These are phyloP conservation scores for Lomentospora prolificans DNA, from an alignment of 2,329 filamentous ascomycete species.

Conservation along the genomic window DNA sequence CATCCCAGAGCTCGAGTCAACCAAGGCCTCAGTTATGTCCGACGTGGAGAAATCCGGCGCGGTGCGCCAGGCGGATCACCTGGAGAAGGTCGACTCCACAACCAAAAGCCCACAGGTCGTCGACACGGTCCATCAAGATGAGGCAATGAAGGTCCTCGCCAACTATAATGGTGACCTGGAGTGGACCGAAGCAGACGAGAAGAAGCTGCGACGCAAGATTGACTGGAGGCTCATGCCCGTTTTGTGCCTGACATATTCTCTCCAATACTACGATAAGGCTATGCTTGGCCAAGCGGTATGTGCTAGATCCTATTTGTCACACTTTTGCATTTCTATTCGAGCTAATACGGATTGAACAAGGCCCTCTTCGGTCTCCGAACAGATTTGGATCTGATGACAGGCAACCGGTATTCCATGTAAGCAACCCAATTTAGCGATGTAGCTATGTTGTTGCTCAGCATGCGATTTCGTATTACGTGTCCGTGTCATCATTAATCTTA, in stretches of 20 bases:
- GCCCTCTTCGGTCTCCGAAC: constrained; percentile 23
- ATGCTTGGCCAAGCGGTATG: constrained; percentile 42
- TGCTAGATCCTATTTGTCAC: too few relatives aligned
- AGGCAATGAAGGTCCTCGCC: constrained; percentile 27
- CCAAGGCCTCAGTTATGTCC: constrained; percentile 6
- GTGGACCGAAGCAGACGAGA: constrained; percentile 30
- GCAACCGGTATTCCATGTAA: constrained; percentile 21
- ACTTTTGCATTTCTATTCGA: too few relatives aligned
- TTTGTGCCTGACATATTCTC: constrained; percentile 15
- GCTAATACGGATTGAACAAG: constrained; percentile 19
- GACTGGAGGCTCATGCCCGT: constrained; percentile 15
- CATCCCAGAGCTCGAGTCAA: too few relatives aligned
- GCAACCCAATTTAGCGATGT: too few relatives aligned
- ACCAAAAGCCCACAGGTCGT: constrained; percentile 5
- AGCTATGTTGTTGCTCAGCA: too few relatives aligned
- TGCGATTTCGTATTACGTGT: too few relatives aligned
- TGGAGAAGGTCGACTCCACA: not conserved
- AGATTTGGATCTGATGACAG: constrained; percentile 22
- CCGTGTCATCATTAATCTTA: too few relatives aligned
- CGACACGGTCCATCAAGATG: constrained; percentile 24
- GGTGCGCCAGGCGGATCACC: constrained; percentile 8
- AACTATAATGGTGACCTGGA: constrained; percentile 26
- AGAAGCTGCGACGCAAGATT: constrained; percentile 21
- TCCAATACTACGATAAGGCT: constrained; percentile 26
- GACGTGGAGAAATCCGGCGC: constrained; percentile 12